These are phyloP conservation scores for Pugionium cornutum DNA, from an alignment of 345 rosid genomes.

Conservation along the genomic window DNA sequence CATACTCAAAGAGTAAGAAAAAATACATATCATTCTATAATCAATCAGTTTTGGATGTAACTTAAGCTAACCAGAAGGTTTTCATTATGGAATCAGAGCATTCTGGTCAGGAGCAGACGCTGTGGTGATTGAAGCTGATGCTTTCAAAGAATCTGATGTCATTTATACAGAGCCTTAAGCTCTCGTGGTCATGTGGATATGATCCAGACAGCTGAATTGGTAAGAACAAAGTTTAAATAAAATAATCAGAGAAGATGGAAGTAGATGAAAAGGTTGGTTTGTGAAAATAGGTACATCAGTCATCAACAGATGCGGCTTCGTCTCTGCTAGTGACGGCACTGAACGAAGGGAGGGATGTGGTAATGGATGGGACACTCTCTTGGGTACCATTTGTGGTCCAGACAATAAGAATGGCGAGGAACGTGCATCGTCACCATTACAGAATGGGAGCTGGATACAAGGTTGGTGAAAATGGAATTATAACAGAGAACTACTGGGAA, in stretches of 20 bases:
- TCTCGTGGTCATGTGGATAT: constrained; percentile 83
- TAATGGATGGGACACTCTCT: constrained; percentile 94
- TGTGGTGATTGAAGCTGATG: constrained; percentile 91
- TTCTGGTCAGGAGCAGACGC: constrained; percentile 87
- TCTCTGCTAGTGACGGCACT: constrained; percentile 88
- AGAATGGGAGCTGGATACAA: constrained; percentile 89
- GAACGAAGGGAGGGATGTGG: constrained; percentile 90
- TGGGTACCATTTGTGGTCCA: constrained; percentile 91
- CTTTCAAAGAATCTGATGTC: constrained; percentile 95
- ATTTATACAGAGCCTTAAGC: constrained; percentile 76
- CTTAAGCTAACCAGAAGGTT: constrained; percentile 29
- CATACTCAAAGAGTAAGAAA: constrained; percentile 76
- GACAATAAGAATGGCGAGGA: constrained; percentile 84
- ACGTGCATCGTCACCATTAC: constrained; percentile 76
- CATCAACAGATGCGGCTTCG: constrained; percentile 94
- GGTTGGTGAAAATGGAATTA: constrained; percentile 55
- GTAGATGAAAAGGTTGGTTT: no score
- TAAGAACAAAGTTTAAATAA: constrained; percentile 19
- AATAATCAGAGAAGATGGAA: no score
- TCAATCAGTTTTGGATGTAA: not conserved
- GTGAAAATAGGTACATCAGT: constrained; percentile 77
- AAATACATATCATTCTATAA: not conserved
- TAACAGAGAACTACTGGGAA: constrained; percentile 90
- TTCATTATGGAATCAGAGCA: constrained; percentile 51
- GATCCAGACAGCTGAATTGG: constrained; percentile 90